These are phyloP conservation scores for Raffaelea arxii DNA, from an alignment of 2,329 filamentous ascomycete species.

Conservation along the genomic window DNA sequence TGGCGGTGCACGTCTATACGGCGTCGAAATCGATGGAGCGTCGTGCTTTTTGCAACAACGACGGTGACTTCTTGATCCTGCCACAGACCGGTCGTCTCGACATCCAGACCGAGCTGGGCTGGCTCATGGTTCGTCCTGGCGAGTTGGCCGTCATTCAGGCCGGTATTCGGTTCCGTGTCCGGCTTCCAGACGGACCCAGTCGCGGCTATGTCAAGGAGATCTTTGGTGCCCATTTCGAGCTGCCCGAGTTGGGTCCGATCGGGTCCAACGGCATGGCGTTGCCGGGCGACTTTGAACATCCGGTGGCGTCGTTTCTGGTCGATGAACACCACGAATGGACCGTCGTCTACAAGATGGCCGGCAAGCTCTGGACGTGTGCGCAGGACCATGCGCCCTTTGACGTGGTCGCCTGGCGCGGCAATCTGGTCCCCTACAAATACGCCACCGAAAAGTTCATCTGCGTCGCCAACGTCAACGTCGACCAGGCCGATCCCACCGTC, in stretches of 20 bases:
- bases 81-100: constrained; percentile 56
- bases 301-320: constrained; percentile 49
- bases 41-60: constrained; percentile 43
- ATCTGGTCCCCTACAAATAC: constrained; percentile 52
- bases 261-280: constrained; percentile 59
- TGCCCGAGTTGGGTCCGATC: constrained; percentile 58
- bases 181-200: constrained; percentile 26
- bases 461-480: constrained; percentile 41
- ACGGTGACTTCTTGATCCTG: constrained; percentile 58
- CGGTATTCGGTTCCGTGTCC: constrained; percentile 54
- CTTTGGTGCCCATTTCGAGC: constrained; percentile 53
- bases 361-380: constrained; percentile 47
- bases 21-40: constrained; percentile 36
- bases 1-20: constrained; percentile 39
- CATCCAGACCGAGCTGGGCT: constrained; percentile 59
- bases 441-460: constrained; percentile 47
- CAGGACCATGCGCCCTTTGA: constrained; percentile 61
- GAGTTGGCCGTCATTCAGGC: constrained; percentile 58
- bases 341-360: constrained; percentile 52
- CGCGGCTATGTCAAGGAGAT: constrained; percentile 57
- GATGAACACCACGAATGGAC: constrained; percentile 25
- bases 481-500: constrained; percentile 58
- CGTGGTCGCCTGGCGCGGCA: constrained; percentile 59
- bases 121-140: constrained; percentile 47
- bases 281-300: constrained; percentile 53